Evolutionary conservation across 306 rosid species (phyloP).

Genomic region (Lotus japonicus): DNA sequence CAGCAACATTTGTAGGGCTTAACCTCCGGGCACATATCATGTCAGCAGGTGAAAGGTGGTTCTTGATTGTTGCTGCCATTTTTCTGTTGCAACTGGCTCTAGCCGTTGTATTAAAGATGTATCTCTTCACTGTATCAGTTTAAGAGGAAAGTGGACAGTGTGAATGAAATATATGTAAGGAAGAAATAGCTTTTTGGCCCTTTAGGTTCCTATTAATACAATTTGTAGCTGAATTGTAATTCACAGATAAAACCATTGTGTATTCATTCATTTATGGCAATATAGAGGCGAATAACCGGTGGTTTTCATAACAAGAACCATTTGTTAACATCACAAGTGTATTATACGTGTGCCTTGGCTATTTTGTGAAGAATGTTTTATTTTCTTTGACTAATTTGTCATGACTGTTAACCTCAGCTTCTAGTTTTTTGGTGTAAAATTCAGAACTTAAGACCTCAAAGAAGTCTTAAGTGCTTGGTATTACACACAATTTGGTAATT

Average conservation of each 20-base stretch:
- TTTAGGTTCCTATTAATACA: slow-evolving; percentile 14
- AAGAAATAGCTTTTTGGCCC: slow-evolving; percentile 23
- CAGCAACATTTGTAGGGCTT: slow-evolving; percentile 84
- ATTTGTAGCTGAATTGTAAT: slow-evolving; percentile 31
- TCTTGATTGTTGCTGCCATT: slow-evolving; percentile 84
- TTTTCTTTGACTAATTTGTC: too few species aligned
- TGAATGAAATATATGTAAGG: slow-evolving; percentile 37
- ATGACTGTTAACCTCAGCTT: background rate
- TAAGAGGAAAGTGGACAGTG: slow-evolving; percentile 31
- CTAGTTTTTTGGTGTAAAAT: too few species aligned
- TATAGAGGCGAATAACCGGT: slow-evolving; percentile 28
- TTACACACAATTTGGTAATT: background rate
- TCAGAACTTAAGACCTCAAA: too few species aligned
- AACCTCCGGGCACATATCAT: slow-evolving; percentile 86
- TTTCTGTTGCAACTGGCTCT: slow-evolving; percentile 88
- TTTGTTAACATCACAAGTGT: too few species aligned
- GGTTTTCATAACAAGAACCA: background rate
- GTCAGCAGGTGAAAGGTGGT: slow-evolving; percentile 92
- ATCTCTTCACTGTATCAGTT: slow-evolving; percentile 73
- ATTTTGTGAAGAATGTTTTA: background rate
- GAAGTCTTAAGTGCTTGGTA: too few species aligned
- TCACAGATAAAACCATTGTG: slow-evolving; percentile 20
- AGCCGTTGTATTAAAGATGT: slow-evolving; percentile 69
- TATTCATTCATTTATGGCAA: slow-evolving; percentile 43
- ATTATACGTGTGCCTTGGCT: too few species aligned